phyloP scores from a whole-genome alignment of 1,284 basidiomycete species.

The Ganoderma lingzhi region DNA sequence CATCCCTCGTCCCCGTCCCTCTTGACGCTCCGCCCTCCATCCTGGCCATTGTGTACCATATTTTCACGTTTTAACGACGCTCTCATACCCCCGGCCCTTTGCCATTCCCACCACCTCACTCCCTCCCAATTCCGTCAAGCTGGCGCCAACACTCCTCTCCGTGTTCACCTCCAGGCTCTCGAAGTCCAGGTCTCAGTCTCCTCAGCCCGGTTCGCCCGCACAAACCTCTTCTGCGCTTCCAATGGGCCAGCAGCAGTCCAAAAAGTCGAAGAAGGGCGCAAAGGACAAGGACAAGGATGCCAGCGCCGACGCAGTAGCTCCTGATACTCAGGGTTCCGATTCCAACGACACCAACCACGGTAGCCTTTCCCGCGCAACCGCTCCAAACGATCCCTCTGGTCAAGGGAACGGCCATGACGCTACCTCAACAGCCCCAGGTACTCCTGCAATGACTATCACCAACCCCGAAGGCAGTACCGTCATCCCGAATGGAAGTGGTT shows the following conservation, averaged over 20 bases:
- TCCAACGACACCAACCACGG: constrained; percentile 52
- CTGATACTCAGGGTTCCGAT: constrained; percentile 45
- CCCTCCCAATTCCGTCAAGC: constrained; percentile 51
- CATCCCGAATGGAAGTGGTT: constrained; percentile 42
- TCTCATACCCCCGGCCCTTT: constrained; percentile 23
- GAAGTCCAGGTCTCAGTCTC: constrained; percentile 75
- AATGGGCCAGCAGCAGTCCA: constrained; percentile 85
- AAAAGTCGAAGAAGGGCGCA: constrained; percentile 73
- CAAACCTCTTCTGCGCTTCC: constrained; percentile 47
- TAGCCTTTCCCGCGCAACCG: constrained; percentile 54
- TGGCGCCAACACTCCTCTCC: constrained; percentile 83
- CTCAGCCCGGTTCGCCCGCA: constrained; percentile 55
- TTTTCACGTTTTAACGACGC: constrained; percentile 32
- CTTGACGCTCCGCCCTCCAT: constrained; percentile 16
- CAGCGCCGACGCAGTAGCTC: constrained; percentile 41
- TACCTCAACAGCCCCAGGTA: constrained; percentile 31
- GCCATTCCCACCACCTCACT: constrained; percentile 25
- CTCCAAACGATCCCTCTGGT: constrained; percentile 34
- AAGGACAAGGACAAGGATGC: constrained; percentile 73
- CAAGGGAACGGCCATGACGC: constrained; percentile 31
- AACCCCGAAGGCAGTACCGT: constrained; percentile 52
- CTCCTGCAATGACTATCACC: constrained; percentile 60
- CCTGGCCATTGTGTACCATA: constrained; percentile 31
- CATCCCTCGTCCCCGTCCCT: constrained; percentile 23
- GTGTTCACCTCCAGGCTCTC: constrained; percentile 74